Evolutionary conservation across 345 rosid genomes (phyloP).

Genomic region (Lepidium sativum): DNA sequence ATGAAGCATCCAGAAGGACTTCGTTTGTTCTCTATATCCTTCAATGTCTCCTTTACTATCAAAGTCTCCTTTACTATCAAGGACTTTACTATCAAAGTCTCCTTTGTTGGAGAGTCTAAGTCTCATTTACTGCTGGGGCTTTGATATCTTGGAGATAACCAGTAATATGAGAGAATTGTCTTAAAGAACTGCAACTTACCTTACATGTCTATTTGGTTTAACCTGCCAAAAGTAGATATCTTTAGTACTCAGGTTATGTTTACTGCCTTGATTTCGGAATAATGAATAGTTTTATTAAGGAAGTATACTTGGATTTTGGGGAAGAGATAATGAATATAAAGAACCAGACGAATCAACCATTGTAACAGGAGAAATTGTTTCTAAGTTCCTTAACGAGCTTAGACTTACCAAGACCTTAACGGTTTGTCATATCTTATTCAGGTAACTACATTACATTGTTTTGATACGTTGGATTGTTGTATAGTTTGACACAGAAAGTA

Average conservation of each 20-base stretch:
- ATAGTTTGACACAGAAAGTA: not conserved
- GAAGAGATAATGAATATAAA: not conserved
- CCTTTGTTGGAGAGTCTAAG: constrained; percentile 30
- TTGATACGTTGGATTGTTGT: too few relatives aligned
- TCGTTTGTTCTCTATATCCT: constrained; percentile 14
- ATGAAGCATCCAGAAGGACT: not conserved
- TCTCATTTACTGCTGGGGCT: constrained; percentile 31
- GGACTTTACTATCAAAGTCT: constrained; percentile 9
- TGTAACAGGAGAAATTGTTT: not conserved
- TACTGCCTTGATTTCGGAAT: not conserved
- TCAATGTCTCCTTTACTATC: too few relatives aligned
- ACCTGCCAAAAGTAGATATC: not conserved
- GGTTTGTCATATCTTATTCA: not conserved
- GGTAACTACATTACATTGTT: not conserved
- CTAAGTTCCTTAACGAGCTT: not conserved
- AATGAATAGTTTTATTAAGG: not conserved
- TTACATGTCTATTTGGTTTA: not conserved
- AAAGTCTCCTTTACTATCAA: too few relatives aligned
- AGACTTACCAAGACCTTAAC: not conserved
- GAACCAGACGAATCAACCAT: not conserved
- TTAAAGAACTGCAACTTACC: not conserved
- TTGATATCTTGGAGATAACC: not conserved
- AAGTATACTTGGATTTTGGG: not conserved
- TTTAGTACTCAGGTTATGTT: not conserved
- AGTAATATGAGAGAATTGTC: constrained; percentile 1